Evolutionary conservation across 225 moss, liverwort and hornwort species (phyloP).

Genomic region (Neckera pumila): DNA sequence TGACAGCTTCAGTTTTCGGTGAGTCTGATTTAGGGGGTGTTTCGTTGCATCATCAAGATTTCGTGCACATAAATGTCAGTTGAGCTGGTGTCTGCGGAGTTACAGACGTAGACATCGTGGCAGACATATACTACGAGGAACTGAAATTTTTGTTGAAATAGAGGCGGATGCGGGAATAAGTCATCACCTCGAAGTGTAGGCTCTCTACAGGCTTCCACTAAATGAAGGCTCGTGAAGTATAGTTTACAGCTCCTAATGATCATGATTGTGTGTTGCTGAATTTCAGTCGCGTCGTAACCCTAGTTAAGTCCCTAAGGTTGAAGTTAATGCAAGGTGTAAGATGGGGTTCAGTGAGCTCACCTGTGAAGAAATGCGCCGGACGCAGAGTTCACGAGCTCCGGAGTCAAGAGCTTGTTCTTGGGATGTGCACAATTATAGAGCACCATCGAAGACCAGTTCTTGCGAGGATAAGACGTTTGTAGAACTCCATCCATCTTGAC

Average conservation of each 20-base stretch:
- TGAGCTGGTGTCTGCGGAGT: neutral
- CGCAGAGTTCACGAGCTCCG: constrained; percentile 28
- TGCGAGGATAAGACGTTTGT: constrained; percentile 51
- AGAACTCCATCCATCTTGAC: constrained; percentile 44
- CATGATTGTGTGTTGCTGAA: neutral
- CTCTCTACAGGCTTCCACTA: neutral
- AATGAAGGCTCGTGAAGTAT: neutral
- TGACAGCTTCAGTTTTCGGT: too few relatives aligned
- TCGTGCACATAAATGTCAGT: neutral
- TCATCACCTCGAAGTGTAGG: neutral
- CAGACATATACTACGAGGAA: neutral
- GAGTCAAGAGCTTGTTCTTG: constrained; percentile 41
- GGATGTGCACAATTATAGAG: constrained; percentile 50
- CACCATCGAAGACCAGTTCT: constrained; percentile 72
- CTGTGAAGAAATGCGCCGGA: constrained; percentile 55
- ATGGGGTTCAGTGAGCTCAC: neutral
- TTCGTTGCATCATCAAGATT: neutral
- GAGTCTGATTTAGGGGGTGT: neutral
- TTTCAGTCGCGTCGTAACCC: neutral
- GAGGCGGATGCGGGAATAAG: neutral
- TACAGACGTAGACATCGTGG: neutral
- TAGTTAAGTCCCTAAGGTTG: neutral
- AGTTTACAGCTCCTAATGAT: neutral
- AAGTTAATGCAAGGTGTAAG: neutral
- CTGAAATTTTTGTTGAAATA: neutral